These are phyloP conservation scores for Talaromyces borbonicus DNA, from an alignment of 495 filamentous ascomycete species.

Conservation along the genomic window DNA sequence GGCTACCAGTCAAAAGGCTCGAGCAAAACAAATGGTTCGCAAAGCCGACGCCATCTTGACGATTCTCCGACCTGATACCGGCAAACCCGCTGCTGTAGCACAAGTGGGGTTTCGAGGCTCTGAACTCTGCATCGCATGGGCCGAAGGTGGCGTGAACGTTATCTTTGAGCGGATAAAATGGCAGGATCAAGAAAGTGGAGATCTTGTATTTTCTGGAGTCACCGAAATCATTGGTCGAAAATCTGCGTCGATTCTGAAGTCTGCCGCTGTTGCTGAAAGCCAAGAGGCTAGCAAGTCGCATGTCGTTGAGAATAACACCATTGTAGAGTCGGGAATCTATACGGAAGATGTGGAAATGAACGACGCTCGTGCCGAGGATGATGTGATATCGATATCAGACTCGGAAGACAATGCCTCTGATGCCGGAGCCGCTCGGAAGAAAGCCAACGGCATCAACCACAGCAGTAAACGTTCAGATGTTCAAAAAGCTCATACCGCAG, in stretches of 20 bases:
- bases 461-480: constrained; percentile 35
- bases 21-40: constrained; percentile 39
- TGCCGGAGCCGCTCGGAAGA: constrained; percentile 28
- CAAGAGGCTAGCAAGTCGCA: constrained; percentile 48
- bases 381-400: constrained; percentile 24
- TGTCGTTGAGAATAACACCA: constrained; percentile 66
- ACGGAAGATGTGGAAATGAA: constrained; percentile 41
- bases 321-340: constrained; percentile 43
- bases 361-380: constrained; percentile 26
- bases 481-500: constrained; percentile 27
- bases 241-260: constrained; percentile 30
- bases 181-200: constrained; percentile 38
- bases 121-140: constrained; percentile 40
- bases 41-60: constrained; percentile 41
- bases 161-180: constrained; percentile 45
- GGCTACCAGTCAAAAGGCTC: constrained; percentile 31
- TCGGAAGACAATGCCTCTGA: constrained; percentile 36
- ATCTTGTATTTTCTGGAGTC: constrained; percentile 34
- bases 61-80: constrained; percentile 38
- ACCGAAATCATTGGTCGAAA: constrained; percentile 40
- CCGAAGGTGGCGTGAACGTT: constrained; percentile 46
- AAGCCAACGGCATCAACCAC: constrained; percentile 24
- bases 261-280: constrained; percentile 44
- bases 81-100: constrained; percentile 33
- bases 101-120: constrained; percentile 38